These are phyloP conservation scores for Populus simonii DNA, from an alignment of 345 rosid genomes.

Conservation along the genomic window DNA sequence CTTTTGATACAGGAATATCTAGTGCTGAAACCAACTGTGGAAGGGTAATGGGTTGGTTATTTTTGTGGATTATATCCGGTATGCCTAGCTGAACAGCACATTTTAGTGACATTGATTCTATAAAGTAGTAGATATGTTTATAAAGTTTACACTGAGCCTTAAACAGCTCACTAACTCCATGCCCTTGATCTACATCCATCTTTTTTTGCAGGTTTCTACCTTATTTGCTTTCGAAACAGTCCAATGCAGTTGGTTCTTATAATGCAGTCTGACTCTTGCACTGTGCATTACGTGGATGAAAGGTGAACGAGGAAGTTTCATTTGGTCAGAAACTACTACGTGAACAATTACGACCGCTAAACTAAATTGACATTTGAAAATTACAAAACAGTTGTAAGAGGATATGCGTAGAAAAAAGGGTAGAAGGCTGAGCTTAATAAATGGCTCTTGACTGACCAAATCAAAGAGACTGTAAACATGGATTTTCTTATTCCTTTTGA, in stretches of 20 bases:
- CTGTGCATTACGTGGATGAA: not conserved
- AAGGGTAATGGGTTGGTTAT: constrained; percentile 12
- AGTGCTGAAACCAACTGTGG: constrained; percentile 14
- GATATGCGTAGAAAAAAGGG: not conserved
- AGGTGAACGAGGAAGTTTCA: constrained; percentile 2
- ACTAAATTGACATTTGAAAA: not conserved
- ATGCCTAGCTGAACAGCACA: constrained; percentile 21
- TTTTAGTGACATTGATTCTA: constrained; percentile 21
- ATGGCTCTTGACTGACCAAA: not conserved
- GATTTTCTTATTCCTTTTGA: not conserved
- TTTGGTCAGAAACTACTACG: not conserved
- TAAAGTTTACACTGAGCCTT: constrained; percentile 19
- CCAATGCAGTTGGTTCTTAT: not conserved
- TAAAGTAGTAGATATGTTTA: constrained; percentile 16
- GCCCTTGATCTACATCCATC: constrained; percentile 13
- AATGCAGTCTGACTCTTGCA: not conserved
- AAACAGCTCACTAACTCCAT: constrained; percentile 8
- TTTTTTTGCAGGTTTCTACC: no score
- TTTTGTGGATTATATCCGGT: constrained; percentile 17
- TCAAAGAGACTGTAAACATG: not conserved
- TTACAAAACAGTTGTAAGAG: not conserved
- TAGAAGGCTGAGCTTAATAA: not conserved
- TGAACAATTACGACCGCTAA: not conserved
- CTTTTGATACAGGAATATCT: not conserved
- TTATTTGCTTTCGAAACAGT: not conserved